Base-by-base conservation (phyloP, 1,139 yeast genomes). In the Candida tetrigidarum region DNA sequence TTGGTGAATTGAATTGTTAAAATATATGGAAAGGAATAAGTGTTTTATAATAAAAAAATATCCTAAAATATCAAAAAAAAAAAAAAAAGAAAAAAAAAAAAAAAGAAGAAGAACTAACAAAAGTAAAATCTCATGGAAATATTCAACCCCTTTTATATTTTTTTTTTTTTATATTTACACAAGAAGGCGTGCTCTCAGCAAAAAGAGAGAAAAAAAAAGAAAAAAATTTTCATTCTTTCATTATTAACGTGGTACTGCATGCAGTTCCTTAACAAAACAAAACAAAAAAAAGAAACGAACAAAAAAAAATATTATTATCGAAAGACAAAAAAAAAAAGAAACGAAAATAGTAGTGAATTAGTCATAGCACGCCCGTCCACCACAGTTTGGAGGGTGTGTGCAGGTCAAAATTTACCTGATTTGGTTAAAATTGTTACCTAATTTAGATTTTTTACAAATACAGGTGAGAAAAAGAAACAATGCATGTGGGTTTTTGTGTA, bases 1-100 rank as follows among this genome's bases (percentile, higher is more conserved):
- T 39, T 36, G 29, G 51, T 37, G 50, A 49, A 49, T 46, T 49
- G 49, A 50, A 49, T 49, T 49, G 23, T 44, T 14, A 39, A 34
- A 28, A 36, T 41, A 32, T 33, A 19, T 41, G 37, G 9, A 26
- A 10, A 5, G 10, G 15, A n/a, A 14, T 28, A 20, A n/a, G 11
- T 26, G 19, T 23, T 19, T 14, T 15, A 27, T 26, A 26, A 27
- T 19, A 28, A 33, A 40, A 23, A 40, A 40, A 18, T 25, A 26
- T 40, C 43, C 43, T 33, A 20, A 7, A 16, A 28, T 11, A 18
- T 29, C 20, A 20, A 16, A 33, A 18, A 34, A 34, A 18, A 18
- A 35, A 16, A 33, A 29, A 32, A 26, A 20, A 10, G 23, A 43
- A 34, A 35, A 14, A 26, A 41, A 43, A 27, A 44, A 33, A 35